These are phyloP conservation scores for Solanum dulcamara DNA, from an alignment of 257 asterid species.

Conservation along the genomic window DNA sequence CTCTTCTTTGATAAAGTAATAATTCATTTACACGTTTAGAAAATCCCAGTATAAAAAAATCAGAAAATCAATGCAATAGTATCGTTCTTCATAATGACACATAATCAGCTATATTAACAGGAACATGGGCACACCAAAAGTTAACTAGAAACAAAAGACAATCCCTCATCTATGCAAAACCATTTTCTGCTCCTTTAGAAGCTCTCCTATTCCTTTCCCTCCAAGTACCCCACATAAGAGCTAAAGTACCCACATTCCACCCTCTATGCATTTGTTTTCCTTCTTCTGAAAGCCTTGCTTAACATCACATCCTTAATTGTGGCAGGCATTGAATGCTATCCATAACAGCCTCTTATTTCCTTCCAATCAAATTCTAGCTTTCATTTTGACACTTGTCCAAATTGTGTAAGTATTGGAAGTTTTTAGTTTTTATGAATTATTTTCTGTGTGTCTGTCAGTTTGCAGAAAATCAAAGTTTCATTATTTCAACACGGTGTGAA, in stretches of 20 bases:
- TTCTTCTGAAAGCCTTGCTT: neutral
- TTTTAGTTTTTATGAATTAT: neutral
- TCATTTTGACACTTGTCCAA: neutral
- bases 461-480: slow-evolving; percentile 58
- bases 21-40: neutral
- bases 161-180: neutral
- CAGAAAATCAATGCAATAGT: neutral
- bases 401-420: neutral
- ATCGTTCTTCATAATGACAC: neutral
- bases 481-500: slow-evolving; percentile 57
- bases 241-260: neutral
- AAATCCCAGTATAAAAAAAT: neutral
- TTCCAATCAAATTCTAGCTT: neutral
- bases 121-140: neutral
- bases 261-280: neutral
- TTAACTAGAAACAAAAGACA: neutral
- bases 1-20: neutral
- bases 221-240: neutral
- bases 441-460: slow-evolving; percentile 27
- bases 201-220: neutral
- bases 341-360: neutral
- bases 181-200: neutral
- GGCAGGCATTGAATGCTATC: neutral
- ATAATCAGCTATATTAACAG: neutral
- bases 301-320: neutral